These are phyloP conservation scores for Tilletia horrida DNA, from an alignment of 1,284 basidiomycete species.

Conservation along the genomic window DNA sequence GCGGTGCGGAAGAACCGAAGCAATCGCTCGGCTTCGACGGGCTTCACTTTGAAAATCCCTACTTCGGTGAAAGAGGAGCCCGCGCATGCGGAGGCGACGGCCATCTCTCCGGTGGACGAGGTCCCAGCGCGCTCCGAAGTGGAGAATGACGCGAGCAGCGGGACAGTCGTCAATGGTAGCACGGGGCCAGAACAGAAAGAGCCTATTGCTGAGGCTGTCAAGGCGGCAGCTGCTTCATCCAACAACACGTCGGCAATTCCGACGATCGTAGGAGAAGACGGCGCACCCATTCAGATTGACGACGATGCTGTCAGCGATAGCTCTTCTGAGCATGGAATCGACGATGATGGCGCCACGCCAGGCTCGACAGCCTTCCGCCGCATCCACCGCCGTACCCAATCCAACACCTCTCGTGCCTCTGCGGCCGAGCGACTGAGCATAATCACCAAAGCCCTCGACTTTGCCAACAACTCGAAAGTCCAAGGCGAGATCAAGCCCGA, in stretches of 20 bases:
- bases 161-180: conserved; percentile 25
- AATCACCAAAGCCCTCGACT: conserved; percentile 50
- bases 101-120: neutral
- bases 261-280: neutral
- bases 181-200: conserved; percentile 23
- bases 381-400: conserved; percentile 36
- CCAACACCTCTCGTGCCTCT: conserved; percentile 40
- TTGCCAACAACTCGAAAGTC: conserved; percentile 53
- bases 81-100: conserved; percentile 25
- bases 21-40: conserved; percentile 25
- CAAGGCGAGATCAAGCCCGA: conserved; percentile 44
- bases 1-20: conserved; percentile 39
- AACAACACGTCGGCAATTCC: neutral
- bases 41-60: conserved; percentile 33
- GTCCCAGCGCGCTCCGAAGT: neutral
- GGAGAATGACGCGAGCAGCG: conserved; percentile 24
- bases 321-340: conserved; percentile 1
- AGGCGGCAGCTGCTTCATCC: neutral
- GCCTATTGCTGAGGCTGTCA: conserved; percentile 16
- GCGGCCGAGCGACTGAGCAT: conserved; percentile 40
- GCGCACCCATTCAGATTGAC: conserved; percentile 9
- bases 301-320: conserved; percentile 8
- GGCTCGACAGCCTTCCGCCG: conserved; percentile 39
- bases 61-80: conserved; percentile 37
- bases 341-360: conserved; percentile 29